Percentiles rank a stretch among this genome's conserved stretches.
Conservation (phyloP, 257 asterid species). For the Coffea eugenioides region DNA sequence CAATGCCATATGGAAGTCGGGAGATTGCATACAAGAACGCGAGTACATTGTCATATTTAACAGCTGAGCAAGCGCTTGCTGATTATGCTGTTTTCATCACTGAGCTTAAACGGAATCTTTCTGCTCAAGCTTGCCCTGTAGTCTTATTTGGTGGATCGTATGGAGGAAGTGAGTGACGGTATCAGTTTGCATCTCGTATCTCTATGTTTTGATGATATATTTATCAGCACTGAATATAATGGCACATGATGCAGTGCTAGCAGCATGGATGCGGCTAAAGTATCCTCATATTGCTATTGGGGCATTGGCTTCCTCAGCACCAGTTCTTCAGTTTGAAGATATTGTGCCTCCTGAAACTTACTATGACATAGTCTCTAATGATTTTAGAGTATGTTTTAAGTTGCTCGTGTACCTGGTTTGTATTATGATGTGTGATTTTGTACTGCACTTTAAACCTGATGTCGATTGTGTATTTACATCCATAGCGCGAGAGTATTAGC, state of each 20-base stretch:
- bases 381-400: conserved; percentile 56
- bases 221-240: neutral
- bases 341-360: conserved; percentile 73
- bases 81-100: conserved; percentile 83
- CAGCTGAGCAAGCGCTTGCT: conserved; percentile 92
- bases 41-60: conserved; percentile 61
- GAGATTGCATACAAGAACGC: conserved; percentile 78
- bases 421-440: conserved; percentile 6
- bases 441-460: conserved; percentile 11
- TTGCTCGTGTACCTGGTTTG: neutral
- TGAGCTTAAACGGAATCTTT: conserved; percentile 68
- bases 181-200: neutral
- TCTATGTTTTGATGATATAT: neutral
- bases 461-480: conserved; percentile 5
- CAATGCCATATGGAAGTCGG: conserved; percentile 73
- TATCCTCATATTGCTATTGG: conserved; percentile 95
- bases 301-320: conserved; percentile 94
- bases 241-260: conserved; percentile 65
- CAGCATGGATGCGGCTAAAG: conserved; percentile 96
- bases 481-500: conserved; percentile 73
- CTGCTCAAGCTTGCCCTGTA: conserved; percentile 79
- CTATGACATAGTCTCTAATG: conserved; percentile 81
- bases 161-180: conserved; percentile 77
- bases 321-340: conserved; percentile 89
- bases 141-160: conserved; percentile 96